These are phyloP conservation scores for Jackrogersella minutella DNA, from an alignment of 495 filamentous ascomycete genomes.

Conservation along the genomic window DNA sequence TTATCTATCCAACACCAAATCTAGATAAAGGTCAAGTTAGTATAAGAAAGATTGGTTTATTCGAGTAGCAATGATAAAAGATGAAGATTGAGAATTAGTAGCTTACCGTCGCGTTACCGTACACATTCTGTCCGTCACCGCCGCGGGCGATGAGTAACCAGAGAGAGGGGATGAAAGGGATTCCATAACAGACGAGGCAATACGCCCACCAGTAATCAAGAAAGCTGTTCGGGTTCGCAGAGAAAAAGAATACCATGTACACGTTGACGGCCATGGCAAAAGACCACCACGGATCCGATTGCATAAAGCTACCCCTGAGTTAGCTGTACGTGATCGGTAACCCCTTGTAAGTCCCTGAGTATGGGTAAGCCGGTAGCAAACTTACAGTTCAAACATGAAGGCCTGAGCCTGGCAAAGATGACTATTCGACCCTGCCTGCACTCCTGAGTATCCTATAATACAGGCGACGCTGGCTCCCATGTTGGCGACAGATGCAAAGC, in stretches of 20 bases:
- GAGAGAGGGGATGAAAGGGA: conserved; percentile 74
- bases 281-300: conserved; percentile 66
- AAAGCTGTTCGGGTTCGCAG: conserved; percentile 70
- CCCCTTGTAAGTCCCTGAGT: neutral
- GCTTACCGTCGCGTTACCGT: conserved; percentile 73
- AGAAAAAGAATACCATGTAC: conserved; percentile 81
- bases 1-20: conserved; percentile 88
- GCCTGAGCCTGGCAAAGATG: conserved; percentile 77
- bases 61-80: too few species aligned
- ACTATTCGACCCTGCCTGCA: conserved; percentile 59
- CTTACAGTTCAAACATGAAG: conserved; percentile 71
- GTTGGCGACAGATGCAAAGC: conserved; percentile 86
- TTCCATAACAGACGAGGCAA: conserved; percentile 73
- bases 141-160: conserved; percentile 67
- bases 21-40: conserved; percentile 41
- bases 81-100: neutral
- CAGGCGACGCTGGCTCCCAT: conserved; percentile 78
- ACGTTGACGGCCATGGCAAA: conserved; percentile 88
- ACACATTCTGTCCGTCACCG: conserved; percentile 60
- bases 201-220: conserved; percentile 75
- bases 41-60: too few species aligned
- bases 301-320: conserved; percentile 59
- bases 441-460: conserved; percentile 67
- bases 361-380: conserved; percentile 29
- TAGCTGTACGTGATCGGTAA: conserved; percentile 6